Evolutionary conservation across 2,329 filamentous ascomycete genomes (phyloP).

Genomic region (Penicillium psychrosexuale): DNA sequence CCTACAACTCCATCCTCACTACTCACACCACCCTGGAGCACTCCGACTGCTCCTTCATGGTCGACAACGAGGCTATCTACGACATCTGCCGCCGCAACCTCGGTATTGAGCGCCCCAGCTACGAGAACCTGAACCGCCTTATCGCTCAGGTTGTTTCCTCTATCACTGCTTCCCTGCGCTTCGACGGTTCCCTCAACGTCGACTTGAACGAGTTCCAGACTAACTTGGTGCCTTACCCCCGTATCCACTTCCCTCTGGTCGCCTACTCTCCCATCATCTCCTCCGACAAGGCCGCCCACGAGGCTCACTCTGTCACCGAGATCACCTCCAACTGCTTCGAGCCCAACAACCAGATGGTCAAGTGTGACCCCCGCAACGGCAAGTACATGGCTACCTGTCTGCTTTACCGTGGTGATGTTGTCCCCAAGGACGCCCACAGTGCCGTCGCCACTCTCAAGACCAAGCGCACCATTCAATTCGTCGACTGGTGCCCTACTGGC

Average conservation of each 20-base stretch:
- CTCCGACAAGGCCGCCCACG: slow-evolving; percentile 90
- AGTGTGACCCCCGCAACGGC: slow-evolving; percentile 96
- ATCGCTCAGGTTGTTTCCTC: slow-evolving; percentile 99
- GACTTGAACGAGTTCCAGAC: slow-evolving; percentile 99
- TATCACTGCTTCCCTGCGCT: slow-evolving; percentile 96
- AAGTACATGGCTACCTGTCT: slow-evolving; percentile 99
- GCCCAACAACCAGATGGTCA: slow-evolving; percentile 99
- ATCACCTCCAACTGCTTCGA: slow-evolving; percentile 99
- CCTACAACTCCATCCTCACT: slow-evolving; percentile 99
- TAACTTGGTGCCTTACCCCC: slow-evolving; percentile 97
- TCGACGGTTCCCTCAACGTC: slow-evolving; percentile 98
- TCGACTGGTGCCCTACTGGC: slow-evolving; percentile 99
- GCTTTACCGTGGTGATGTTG: slow-evolving; percentile 97
- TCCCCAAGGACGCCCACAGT: slow-evolving; percentile 89
- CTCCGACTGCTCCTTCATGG: slow-evolving; percentile 99
- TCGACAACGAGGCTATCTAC: slow-evolving; percentile 99
- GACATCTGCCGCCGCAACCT: slow-evolving; percentile 98
- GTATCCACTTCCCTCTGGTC: slow-evolving; percentile 98
- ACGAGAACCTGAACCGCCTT: slow-evolving; percentile 97
- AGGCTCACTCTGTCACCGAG: slow-evolving; percentile 96
- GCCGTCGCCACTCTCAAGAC: slow-evolving; percentile 97
- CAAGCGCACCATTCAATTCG: slow-evolving; percentile 98
- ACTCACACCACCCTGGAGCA: slow-evolving; percentile 99
- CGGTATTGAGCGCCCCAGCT: slow-evolving; percentile 94
- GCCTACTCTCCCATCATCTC: slow-evolving; percentile 94